phyloP scores from a whole-genome alignment of 768 basidiomycete species.

The Rossbeevera mucosa region DNA sequence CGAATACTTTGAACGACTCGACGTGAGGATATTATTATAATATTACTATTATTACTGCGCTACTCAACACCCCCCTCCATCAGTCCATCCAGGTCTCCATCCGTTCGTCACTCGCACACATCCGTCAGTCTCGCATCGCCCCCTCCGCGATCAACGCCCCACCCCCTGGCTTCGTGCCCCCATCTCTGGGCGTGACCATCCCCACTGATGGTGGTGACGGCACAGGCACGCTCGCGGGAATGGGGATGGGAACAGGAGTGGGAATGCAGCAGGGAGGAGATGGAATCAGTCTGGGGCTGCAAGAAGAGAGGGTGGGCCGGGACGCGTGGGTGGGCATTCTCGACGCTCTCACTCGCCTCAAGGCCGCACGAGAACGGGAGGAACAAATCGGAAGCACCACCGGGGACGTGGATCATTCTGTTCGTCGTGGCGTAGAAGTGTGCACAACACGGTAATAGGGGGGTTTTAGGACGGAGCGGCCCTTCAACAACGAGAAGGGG shows the following conservation, averaged over 20 bases:
- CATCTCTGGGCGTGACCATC: constrained; percentile 73
- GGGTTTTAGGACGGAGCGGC: constrained; percentile 1
- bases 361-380: constrained; percentile 38
- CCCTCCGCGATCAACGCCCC: constrained; percentile 87
- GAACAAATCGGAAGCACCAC: neutral
- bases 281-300: constrained; percentile 54
- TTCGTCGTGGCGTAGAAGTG: constrained; percentile 15
- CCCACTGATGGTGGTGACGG: constrained; percentile 36
- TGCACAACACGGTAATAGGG: constrained; percentile 19
- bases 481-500: neutral
- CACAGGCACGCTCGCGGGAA: constrained; percentile 7
- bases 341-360: constrained; percentile 60
- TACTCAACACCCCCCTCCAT: neutral
- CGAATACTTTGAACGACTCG: constrained; percentile 80
- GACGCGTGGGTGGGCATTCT: constrained; percentile 78
- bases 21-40: too few species aligned
- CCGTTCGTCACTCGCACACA: constrained; percentile 75
- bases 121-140: constrained; percentile 76
- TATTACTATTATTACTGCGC: too few species aligned
- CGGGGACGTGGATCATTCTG: constrained; percentile 6
- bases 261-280: constrained; percentile 14
- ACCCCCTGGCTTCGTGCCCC: constrained; percentile 65
- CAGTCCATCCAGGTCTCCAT: constrained; percentile 74
- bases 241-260: neutral
- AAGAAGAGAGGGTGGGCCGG: constrained; percentile 70